These are phyloP conservation scores for Chalciporus chontae DNA, from an alignment of 768 basidiomycete species.

Conservation along the genomic window DNA sequence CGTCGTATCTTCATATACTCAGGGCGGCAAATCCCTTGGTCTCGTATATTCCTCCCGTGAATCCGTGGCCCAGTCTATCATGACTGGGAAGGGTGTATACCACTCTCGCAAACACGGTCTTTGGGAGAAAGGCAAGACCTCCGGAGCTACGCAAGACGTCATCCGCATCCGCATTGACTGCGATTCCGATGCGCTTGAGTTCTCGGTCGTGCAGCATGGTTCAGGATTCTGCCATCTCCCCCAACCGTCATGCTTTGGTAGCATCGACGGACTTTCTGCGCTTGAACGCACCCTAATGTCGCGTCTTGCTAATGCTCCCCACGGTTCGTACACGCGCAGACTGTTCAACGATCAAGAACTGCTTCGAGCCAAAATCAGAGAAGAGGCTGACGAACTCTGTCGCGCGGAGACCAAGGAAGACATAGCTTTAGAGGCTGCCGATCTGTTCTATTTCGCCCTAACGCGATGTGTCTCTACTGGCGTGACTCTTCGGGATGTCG, in stretches of 20 bases:
- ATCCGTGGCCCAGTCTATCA: constrained; percentile 83
- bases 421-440: constrained; percentile 92
- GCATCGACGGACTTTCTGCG: constrained; percentile 69
- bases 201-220: constrained; percentile 85
- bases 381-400: constrained; percentile 98
- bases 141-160: constrained; percentile 89
- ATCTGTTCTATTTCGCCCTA: constrained; percentile 89
- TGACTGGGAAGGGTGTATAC: constrained; percentile 89
- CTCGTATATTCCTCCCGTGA: constrained; percentile 92
- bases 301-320: constrained; percentile 72
- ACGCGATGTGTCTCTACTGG: constrained; percentile 81
- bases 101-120: constrained; percentile 94
- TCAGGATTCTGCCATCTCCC: constrained; percentile 93
- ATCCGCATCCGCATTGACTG: constrained; percentile 84
- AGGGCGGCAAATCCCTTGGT: constrained; percentile 76
- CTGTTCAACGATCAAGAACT: constrained; percentile 80
- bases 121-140: constrained; percentile 97
- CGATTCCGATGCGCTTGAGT: constrained; percentile 89
- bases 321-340: constrained; percentile 87
- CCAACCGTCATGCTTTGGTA: constrained; percentile 86
- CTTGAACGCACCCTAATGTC: constrained; percentile 77
- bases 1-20: constrained; percentile 66
- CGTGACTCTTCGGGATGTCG: constrained; percentile 79
- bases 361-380: constrained; percentile 93
- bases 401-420: constrained; percentile 73